A percentile compares a stretch with the other conserved stretches of the same genome.
phyloP scores from a whole-genome alignment of 139 green algal species.

The Penium margaritaceum region DNA sequence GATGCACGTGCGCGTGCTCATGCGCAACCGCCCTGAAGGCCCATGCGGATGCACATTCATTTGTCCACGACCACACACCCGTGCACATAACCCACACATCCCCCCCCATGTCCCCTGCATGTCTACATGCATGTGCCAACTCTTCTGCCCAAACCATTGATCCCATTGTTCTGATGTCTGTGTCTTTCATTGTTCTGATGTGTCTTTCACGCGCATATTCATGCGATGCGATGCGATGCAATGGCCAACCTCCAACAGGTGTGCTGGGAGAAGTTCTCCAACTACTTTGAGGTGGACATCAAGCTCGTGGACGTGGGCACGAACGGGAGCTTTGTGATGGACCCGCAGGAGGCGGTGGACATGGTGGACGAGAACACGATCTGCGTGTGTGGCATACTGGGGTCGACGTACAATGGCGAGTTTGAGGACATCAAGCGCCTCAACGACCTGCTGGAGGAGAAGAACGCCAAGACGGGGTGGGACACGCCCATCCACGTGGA shows the following conservation, averaged over 20 bases:
- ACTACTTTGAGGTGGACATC: conserved; percentile 46
- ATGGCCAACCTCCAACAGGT: conserved; percentile 26
- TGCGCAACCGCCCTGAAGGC: no score
- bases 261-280: conserved; percentile 46
- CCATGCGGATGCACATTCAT: no score
- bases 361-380: conserved; percentile 50
- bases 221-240: no score
- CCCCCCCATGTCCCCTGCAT: no score
- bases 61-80: no score
- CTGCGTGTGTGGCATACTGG: conserved; percentile 43
- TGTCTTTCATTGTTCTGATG: no score
- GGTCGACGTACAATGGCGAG: conserved; percentile 41
- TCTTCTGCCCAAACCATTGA: neutral
- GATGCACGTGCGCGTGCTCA: no score
- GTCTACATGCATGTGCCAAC: no score
- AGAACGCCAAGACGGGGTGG: conserved; percentile 30
- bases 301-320: conserved; percentile 34
- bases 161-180: neutral
- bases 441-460: conserved; percentile 28
- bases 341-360: conserved; percentile 41
- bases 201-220: no score
- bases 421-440: conserved; percentile 43
- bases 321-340: conserved; percentile 27
- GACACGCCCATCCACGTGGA: conserved; percentile 49
- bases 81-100: no score